These are phyloP conservation scores for Nothophytophthora sp. DNA, from an alignment of 352 stramenopile genomes.

Conservation along the genomic window DNA sequence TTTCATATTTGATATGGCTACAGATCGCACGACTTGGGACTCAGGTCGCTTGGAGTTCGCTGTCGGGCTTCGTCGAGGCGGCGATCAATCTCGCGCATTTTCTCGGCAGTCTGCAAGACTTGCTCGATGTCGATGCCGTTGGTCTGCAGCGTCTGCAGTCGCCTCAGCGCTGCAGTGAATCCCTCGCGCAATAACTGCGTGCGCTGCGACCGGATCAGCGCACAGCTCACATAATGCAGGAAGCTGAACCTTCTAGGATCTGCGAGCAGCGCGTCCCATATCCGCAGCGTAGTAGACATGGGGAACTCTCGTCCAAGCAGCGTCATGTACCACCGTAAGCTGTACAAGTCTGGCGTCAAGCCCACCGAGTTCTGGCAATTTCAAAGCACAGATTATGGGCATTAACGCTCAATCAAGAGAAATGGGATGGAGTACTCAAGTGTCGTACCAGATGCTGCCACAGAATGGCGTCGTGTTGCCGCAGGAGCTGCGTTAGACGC, in stretches of 20 bases:
- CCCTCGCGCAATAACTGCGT: conserved; percentile 30
- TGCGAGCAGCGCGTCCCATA: conserved; percentile 65
- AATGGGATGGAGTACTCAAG: neutral
- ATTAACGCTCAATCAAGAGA: too few relatives aligned
- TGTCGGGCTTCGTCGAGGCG: conserved; percentile 17
- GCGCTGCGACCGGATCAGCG: conserved; percentile 55
- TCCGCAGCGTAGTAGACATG: conserved; percentile 48
- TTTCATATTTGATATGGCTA: neutral
- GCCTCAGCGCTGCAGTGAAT: conserved; percentile 45
- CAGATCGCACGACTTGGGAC: conserved; percentile 5
- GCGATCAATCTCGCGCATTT: conserved; percentile 56
- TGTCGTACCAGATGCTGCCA: conserved; percentile 66
- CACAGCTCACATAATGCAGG: conserved; percentile 65
- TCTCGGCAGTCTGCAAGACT: conserved; percentile 37
- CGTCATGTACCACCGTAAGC: conserved; percentile 76
- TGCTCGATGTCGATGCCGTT: conserved; percentile 24
- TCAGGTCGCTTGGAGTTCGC: conserved; percentile 4
- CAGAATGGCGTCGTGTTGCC: conserved; percentile 59
- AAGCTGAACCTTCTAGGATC: conserved; percentile 71
- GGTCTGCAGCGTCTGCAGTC: conserved; percentile 42
- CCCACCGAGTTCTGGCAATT: conserved; percentile 59
- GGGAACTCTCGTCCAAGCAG: conserved; percentile 63
- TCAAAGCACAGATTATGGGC: conserved; percentile 4
- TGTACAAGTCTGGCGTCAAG: conserved; percentile 63
- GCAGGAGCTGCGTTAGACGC: conserved; percentile 43